Evolutionary conservation across 306 rosid genomes (phyloP).

Genomic region (Urtica urens): DNA sequence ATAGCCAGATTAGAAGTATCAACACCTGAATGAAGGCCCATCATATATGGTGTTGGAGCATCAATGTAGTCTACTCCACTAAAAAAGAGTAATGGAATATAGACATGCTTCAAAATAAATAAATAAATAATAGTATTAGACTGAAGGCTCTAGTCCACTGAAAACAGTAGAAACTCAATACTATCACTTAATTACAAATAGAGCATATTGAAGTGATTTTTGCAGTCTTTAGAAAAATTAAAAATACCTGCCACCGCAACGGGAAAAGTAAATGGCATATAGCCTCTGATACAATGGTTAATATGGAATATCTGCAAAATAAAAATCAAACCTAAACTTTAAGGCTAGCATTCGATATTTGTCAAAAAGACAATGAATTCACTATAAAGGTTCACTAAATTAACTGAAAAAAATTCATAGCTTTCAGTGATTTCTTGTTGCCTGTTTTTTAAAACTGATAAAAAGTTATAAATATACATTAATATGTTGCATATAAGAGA

Average conservation of each 20-base stretch:
- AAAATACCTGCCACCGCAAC: constrained; percentile 91
- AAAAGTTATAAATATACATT: not conserved
- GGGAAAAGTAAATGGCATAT: constrained; percentile 91
- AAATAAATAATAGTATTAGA: constrained; percentile 28
- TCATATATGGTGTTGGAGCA: constrained; percentile 98
- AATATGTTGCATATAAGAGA: not conserved
- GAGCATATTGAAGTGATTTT: too few relatives aligned
- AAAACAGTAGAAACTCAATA: constrained; percentile 2
- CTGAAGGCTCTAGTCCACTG: not conserved
- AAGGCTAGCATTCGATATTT: too few relatives aligned
- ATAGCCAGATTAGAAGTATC: constrained; percentile 65
- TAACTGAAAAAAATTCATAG: not conserved
- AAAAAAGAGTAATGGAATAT: constrained; percentile 97
- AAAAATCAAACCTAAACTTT: too few relatives aligned
- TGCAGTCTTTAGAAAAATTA: constrained; percentile 3
- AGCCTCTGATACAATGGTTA: constrained; percentile 93
- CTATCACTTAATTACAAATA: constrained; percentile 17
- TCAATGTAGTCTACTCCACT: constrained; percentile 99
- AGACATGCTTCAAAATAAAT: constrained; percentile 81
- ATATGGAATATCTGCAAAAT: constrained; percentile 87
- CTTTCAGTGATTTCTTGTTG: not conserved
- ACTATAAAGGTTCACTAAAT: not conserved
- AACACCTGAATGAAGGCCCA: constrained; percentile 98
- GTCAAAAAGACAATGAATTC: constrained; percentile 27
- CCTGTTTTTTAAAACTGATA: not conserved